phyloP scores from a whole-genome alignment of 2,329 filamentous ascomycete species.

The Sporothrix variecibatus region DNA sequence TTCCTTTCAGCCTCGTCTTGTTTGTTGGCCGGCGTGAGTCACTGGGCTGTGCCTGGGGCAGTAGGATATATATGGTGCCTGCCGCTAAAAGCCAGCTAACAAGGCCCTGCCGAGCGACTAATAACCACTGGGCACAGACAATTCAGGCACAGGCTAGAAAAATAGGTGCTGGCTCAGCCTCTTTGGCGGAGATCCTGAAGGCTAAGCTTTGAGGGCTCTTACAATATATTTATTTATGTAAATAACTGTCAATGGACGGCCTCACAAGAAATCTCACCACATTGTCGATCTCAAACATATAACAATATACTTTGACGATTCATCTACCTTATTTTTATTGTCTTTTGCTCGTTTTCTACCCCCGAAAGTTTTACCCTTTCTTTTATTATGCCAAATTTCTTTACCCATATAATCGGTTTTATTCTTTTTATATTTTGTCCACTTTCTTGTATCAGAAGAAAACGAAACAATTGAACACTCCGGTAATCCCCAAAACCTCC shows the following conservation, averaged over 20 bases:
- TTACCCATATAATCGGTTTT: too few species aligned
- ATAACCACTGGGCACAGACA: neutral
- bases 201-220: too few species aligned
- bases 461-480: neutral
- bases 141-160: neutral
- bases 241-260: neutral
- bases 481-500: neutral
- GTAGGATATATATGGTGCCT: neutral
- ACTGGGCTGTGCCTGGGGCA: neutral
- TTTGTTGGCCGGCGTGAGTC: slow-evolving; percentile 7
- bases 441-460: neutral
- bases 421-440: neutral
- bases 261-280: neutral
- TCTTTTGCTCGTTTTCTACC: neutral
- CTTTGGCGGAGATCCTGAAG: neutral
- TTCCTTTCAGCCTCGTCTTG: neutral
- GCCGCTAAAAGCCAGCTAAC: neutral
- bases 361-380: neutral
- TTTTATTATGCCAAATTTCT: neutral
- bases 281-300: neutral
- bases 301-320: neutral
- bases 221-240: too few species aligned
- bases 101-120: neutral
- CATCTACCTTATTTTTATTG: neutral
- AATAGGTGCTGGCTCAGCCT: neutral